Base-by-base conservation (phyloP, 257 asterid genomes). In the Nicotiana knightiana region DNA sequence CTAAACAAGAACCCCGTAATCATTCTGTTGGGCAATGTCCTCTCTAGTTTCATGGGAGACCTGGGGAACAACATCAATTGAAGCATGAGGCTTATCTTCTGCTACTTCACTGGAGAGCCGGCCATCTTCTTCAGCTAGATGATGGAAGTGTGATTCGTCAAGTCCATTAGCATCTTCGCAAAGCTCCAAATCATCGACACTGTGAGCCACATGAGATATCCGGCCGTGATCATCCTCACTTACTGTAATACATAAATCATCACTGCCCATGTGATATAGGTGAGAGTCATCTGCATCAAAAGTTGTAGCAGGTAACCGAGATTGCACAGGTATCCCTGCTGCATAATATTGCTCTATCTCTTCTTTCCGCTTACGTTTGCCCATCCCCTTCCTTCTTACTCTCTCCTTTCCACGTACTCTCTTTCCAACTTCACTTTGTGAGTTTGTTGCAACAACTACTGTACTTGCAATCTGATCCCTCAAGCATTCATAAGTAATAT, bases 321-420 rank as follows among this genome's bases (percentile, higher is more conserved):
- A 62, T 12, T 85, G 91, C 62, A 86, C 67, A 55, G 83, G 80
- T 79, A 82, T 62, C 81, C 59, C 73, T 11, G 86, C 79, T 9
- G 86, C 81, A 67, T 87, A 91, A 82, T 82, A 90, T 43, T 91
- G 92, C 59, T 88, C 93, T 0, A 86, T 71, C 16, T 93, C 97
- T 9, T 94, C 97, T 86, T 93, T 94, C 83, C 89, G 86, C 87
- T 89, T 91, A 58, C 98, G 97, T 81, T 96, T 96, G 37, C 88
- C 90, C 59, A 77, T 76, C 32, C 90, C 89, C 87, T 91, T 93
- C 88, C 99, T 92, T 83, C 99, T 89, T 79, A 96, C 93, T 85
- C 93, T 88, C 85, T 94, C 97, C 87, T 96, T 96, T 59, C 98
- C 97, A 82, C 98, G 86, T 54, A 71, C 83, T 84, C 81, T 89